Evolutionary conservation across 345 rosid genomes (phyloP), one percentile per base, ranked within the genome.

Genomic region (Durio zibethinus): DNA sequence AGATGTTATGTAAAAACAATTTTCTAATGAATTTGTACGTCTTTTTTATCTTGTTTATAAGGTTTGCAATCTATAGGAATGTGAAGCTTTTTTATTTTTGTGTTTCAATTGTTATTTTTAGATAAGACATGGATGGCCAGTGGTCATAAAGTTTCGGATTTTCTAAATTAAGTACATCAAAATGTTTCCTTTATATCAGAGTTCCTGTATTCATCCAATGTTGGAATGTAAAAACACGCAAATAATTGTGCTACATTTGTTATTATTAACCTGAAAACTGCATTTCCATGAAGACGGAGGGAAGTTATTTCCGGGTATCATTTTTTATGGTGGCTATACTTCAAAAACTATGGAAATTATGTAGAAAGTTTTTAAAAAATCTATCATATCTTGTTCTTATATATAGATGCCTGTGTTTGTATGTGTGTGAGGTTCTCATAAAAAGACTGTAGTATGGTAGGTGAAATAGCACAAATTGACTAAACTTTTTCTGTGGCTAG

Each of bases 401-500:
- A 15, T 47, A 29, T 48, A 9, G 36, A 15, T 50, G 16, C 31
- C 0, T 70, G 57, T 47, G 56, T 7, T 33, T 4, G 4, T 33
- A 4, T 33, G 36, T 33, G 36, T 33, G 36, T 33, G 36, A 4
- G 36, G 4, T 12, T 4, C 43, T 29, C 73, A 29, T 18, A 29
- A 48, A 57, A 69, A 71, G 4, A 20, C 16, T 33, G 61, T 27
- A 20, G 40, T 4, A 4, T 31, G 10, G 61, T 43, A 4, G 45
- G 27, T 0, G 2, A 72, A 52, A 18, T 31, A 43, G 70, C 14
- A 21, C 10, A 43, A 21, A 67, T 31, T 72, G 45, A 52, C 62
- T 35, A 5, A 52, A 53, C 50, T 65, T 50, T 75, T 62, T 5
- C 56, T 73, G 29, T 81, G 14, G 23, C 64, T 84, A 97, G 99